Evolutionary conservation across 1,284 basidiomycete genomes (phyloP), one percentile per base, ranked within the genome.

Genomic region (Puccinia triticina): DNA sequence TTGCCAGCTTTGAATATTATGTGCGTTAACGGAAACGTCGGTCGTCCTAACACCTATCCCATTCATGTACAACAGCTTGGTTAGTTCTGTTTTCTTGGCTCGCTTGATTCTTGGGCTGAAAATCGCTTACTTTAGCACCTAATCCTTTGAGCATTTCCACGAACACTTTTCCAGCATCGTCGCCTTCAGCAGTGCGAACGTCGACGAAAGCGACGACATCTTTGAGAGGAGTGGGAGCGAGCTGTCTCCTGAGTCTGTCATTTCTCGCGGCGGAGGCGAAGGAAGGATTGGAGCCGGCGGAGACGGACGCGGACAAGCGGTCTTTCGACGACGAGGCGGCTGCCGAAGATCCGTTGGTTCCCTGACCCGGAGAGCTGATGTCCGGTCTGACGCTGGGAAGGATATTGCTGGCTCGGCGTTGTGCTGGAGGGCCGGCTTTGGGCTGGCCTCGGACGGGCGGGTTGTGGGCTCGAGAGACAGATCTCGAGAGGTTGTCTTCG

Each of bases 1-100:
- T 91, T 87, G 0, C 95, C 95, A 82, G 93, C 92, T 89, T 96
- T 97, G 88, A 91, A 97, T 23, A 98, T 91, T 83, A 97, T 91
- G 87, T 97, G 95, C 0, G 95, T 96, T 85, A 93, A 93, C 5
- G 90, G 86, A 23, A 88, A 87, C 7, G 88, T 88, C 1, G 88
- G 88, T 43, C 88, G 87, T 18, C 85, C 86, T 0, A 89, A 85
- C 0, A 90, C 92, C 88, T 92, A 87, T 37, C 92, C 89, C 92
- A 92, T 40, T 4, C 16, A 66, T 14, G 40, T 12, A 37, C 81
- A 84, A 53, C 85, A 37, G 50, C 26, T 12, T 26, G 18, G 73
- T 57, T 55, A 18, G 2, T 40, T 26, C 16, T 37, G 32, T n/a
- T 37, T 23, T 23, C 14, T 67, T 29, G 7, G 10, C 21, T 67